Conservation (phyloP, 2,329 filamentous ascomycete genomes). For the Verticillium alfalfae region DNA sequence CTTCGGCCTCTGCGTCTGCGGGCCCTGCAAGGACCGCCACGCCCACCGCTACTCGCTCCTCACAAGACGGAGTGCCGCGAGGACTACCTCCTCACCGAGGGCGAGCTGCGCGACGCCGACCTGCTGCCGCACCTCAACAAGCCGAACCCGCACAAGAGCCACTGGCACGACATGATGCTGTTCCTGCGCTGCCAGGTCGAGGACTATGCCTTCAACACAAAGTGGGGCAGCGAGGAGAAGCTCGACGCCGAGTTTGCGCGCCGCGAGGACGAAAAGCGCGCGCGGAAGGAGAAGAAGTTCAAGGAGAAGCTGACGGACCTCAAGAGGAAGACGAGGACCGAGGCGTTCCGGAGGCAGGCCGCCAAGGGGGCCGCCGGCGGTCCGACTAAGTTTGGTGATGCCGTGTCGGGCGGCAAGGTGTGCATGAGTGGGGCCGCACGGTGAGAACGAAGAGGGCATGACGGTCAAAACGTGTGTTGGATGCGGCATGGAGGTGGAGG, state of each 20-base stretch:
- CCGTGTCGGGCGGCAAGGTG: constrained; percentile 63
- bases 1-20: constrained; percentile 71
- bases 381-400: constrained; percentile 68
- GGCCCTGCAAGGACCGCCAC: constrained; percentile 77
- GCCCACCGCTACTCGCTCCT: constrained; percentile 93
- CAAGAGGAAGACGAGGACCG: constrained; percentile 89
- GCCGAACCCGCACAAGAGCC: constrained; percentile 91
- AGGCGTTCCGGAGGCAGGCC: constrained; percentile 74
- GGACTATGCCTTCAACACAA: constrained; percentile 81
- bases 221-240: constrained; percentile 85
- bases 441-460: constrained; percentile 64
- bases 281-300: constrained; percentile 85
- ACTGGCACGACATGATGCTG: constrained; percentile 99
- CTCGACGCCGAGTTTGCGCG: constrained; percentile 85
- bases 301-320: constrained; percentile 81
- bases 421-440: constrained; percentile 78
- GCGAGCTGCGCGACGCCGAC: constrained; percentile 84
- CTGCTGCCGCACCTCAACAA: constrained; percentile 81
- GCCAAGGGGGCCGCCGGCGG: constrained; percentile 46
- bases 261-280: constrained; percentile 74
- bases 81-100: constrained; percentile 87
- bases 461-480: constrained; percentile 73
- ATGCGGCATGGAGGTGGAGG: constrained; percentile 76
- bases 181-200: constrained; percentile 93
- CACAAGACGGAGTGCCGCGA: constrained; percentile 93